phyloP scores from a whole-genome alignment of 2,329 filamentous ascomycete genomes.

The Colletotrichum destructivum region DNA sequence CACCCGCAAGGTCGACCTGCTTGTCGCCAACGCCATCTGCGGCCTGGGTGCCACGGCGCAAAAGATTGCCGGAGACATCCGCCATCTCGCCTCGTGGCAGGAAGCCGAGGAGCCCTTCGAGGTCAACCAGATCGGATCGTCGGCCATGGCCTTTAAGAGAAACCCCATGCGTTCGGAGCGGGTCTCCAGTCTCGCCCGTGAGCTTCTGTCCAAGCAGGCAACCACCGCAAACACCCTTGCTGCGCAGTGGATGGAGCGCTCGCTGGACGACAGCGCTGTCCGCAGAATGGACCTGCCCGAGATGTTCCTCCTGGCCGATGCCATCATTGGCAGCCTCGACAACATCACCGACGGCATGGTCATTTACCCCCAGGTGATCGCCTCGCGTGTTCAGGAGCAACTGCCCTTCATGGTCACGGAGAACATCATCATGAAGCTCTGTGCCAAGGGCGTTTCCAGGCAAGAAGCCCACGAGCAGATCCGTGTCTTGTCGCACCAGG shows the following conservation, averaged over 20 bases:
- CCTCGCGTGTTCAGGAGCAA: slow-evolving; percentile 78
- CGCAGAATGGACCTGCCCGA: slow-evolving; percentile 77
- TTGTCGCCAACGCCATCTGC: slow-evolving; percentile 84
- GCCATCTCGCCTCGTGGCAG: slow-evolving; percentile 82
- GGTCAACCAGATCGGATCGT: slow-evolving; percentile 74
- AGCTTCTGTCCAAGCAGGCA: slow-evolving; percentile 46
- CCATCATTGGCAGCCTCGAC: slow-evolving; percentile 57
- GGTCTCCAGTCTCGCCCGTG: slow-evolving; percentile 52
- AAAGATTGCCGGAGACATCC: slow-evolving; percentile 81
- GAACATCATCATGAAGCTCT: slow-evolving; percentile 82
- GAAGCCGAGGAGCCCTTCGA: slow-evolving; percentile 88
- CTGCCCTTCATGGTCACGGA: slow-evolving; percentile 88
- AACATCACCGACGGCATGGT: slow-evolving; percentile 49
- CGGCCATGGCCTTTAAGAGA: slow-evolving; percentile 58
- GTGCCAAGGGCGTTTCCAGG: slow-evolving; percentile 77
- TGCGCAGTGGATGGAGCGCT: slow-evolving; percentile 67
- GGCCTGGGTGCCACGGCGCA: slow-evolving; percentile 83
- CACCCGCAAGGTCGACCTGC: slow-evolving; percentile 85
- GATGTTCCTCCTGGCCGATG: slow-evolving; percentile 77
- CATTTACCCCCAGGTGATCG: slow-evolving; percentile 83
- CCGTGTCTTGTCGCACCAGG: slow-evolving; percentile 79
- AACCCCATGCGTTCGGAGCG: slow-evolving; percentile 63
- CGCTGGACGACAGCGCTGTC: slow-evolving; percentile 83
- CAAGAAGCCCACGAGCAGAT: slow-evolving; percentile 91
- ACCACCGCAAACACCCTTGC: slow-evolving; percentile 48